Base-by-base conservation (phyloP, 2,329 filamentous ascomycete genomes). In the Fusarium citri region DNA sequence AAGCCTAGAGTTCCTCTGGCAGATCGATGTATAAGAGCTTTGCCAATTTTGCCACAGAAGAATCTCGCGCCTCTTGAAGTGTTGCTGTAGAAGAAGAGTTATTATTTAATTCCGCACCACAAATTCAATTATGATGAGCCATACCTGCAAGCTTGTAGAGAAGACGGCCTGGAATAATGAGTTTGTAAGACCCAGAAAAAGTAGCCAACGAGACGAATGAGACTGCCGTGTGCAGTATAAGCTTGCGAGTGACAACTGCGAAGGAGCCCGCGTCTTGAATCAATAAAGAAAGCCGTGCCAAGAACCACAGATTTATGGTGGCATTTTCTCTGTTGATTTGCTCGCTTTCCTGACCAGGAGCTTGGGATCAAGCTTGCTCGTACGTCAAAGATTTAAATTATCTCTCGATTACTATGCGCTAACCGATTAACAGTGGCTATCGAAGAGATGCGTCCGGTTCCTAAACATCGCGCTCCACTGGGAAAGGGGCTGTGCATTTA, bases 61-160 rank as follows among this genome's bases (percentile, higher is more conserved):
- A 1, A 6, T 20, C 20, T 18, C 25, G 45, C 30, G 6, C 11
- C 16, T 7, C 15, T 22, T 63, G 56, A 6, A 67, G 42, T 14
- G 28, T 20, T 14, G 5, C 64, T 67, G 14, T 7, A 16, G 5
- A 26, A 8, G 6, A 8, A 9, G 8, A 26, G n/a, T 56, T 12
- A 60, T 22, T 8, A 31, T 10, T 23, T 2, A 2, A 23, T 23
- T 16, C 5, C 4, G 12, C 8, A 12, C 26, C 20, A 22, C 3
- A 23, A 34, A 10, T 11, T 11, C 10, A 49, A n/a, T 8, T 12
- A n/a, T 30, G 11, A 9, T 28, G 16, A 15, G 5, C 9, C 40
- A 15, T 43, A 56, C 57, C 50, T 16, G 50, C 50, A 12, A 64
- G 57, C 14, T 37, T 56, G 22, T 62, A 40, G 4, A n/a, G 5